A percentile compares a stretch with the other conserved stretches of the same genome.
Evolutionary conservation across 306 rosid genomes (phyloP).

Genomic region (Crataegus laevigata): DNA sequence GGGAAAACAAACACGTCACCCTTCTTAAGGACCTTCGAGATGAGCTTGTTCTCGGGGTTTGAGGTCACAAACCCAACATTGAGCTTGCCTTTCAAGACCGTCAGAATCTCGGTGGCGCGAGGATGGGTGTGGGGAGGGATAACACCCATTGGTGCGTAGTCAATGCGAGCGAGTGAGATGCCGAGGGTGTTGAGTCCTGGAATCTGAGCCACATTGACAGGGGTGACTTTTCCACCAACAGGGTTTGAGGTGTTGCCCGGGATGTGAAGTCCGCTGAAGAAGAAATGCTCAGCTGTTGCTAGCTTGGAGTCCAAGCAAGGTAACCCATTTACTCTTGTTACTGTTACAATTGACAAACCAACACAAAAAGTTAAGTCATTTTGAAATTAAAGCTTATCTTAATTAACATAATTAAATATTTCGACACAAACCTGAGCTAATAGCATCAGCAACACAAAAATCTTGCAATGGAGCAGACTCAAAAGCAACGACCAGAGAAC

Average conservation of each 20-base stretch:
- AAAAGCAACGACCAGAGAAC: constrained; percentile 11
- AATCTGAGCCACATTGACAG: constrained; percentile 9
- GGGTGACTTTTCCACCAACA: constrained; percentile 4
- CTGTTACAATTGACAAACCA: neutral
- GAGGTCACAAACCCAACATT: constrained; percentile 18
- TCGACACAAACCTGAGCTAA: constrained; percentile 5
- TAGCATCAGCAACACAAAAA: constrained; percentile 24
- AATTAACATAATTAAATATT: neutral
- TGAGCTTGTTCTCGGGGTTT: constrained; percentile 12
- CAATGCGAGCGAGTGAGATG: constrained; percentile 14
- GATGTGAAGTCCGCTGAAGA: constrained; percentile 10
- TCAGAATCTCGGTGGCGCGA: constrained; percentile 15
- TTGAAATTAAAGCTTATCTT: neutral
- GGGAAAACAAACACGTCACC: constrained; percentile 26
- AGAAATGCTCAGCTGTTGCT: constrained; percentile 11
- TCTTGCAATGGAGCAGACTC: constrained; percentile 30
- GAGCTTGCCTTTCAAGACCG: constrained; percentile 3
- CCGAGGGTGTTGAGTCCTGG: constrained; percentile 20
- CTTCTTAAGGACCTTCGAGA: constrained; percentile 17
- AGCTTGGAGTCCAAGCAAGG: constrained; percentile 15
- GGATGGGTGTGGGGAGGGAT: constrained; percentile 18
- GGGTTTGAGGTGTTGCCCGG: constrained; percentile 19
- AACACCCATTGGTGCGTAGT: constrained; percentile 9
- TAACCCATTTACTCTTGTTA: neutral
- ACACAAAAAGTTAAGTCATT: neutral